Evolutionary conservation across 2,329 filamentous ascomycete genomes (phyloP), one percentile per base, ranked within the genome.

Genomic region (Xylaria digitata): DNA sequence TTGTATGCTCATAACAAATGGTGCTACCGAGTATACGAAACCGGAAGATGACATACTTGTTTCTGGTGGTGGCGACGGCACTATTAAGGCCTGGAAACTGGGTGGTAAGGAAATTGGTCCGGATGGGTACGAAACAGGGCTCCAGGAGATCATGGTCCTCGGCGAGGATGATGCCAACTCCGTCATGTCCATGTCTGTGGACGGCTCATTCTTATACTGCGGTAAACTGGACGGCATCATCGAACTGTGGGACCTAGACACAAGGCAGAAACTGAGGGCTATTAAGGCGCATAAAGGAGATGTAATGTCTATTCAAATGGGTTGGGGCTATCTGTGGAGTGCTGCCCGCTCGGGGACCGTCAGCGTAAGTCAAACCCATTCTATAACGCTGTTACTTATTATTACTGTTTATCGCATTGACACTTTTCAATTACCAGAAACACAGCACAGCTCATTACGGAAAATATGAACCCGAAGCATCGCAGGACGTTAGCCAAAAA

Each of bases 221-320:
- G 96, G 96, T 53, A 92, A 96, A 72, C 87, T 94, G 0, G 90
- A 92, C 45, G 96, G 96, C 23, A 87, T 97, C 57, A 89, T 99
- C 66, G 95, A 98, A 77, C 88, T 99, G 11, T 99, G 96, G 95
- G 96, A 99, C 77, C 85, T 99, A 15, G 95, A 98, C 76, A 98
- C 96, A 0, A 90, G 91, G 61, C 96, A 99, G 79, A 90, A 96
- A 55, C 85, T 99, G 50, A 87, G 96, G 64, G 94, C 93, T 19
- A 91, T 99, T 75, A 94, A 92, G 75, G 89, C 91, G 0, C 91
- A 94, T 72, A 88, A 87, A 40, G 90, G 90, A 49, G 93, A 98
- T 77, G 88, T 98, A 55, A 93, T 96, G 84, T 91, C 93, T 0
- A 83, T 98, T 49, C 91, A 93, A 70, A 91, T 97, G 79, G 91